Evolutionary conservation across 1,139 yeast genomes (phyloP).

Genomic region (Kurtzmaniella quercitrusa): DNA sequence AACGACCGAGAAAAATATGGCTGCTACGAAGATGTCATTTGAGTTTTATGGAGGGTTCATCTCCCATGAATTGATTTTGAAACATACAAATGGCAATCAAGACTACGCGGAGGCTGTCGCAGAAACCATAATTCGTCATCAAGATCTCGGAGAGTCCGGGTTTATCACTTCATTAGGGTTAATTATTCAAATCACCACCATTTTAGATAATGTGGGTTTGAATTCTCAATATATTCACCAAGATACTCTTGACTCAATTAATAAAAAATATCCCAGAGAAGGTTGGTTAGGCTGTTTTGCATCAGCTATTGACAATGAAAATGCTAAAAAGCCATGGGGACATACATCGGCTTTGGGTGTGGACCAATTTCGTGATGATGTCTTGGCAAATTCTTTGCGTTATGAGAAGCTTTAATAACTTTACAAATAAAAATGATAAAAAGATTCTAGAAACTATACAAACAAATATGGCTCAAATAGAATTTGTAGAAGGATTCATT

Average conservation of each 20-base stretch:
- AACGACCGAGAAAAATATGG: slow-evolving; percentile 33
- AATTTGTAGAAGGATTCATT: too few species aligned
- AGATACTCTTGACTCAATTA: slow-evolving; percentile 27
- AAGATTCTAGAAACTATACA: background rate
- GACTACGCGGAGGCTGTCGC: slow-evolving; percentile 37
- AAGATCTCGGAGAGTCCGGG: slow-evolving; percentile 33
- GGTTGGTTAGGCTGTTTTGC: slow-evolving; percentile 37
- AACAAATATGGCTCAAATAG: background rate
- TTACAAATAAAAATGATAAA: background rate
- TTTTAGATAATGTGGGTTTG: slow-evolving; percentile 35
- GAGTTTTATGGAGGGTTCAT: slow-evolving; percentile 36
- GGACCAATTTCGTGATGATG: slow-evolving; percentile 25
- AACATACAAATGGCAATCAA: slow-evolving; percentile 19
- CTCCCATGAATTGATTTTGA: slow-evolving; percentile 25
- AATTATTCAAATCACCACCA: slow-evolving; percentile 32
- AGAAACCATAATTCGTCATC: slow-evolving; percentile 38
- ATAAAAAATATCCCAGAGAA: slow-evolving; percentile 23
- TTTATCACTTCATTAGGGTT: slow-evolving; percentile 35
- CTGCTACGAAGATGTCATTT: slow-evolving; percentile 33
- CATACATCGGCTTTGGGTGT: slow-evolving; percentile 36
- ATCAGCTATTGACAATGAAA: slow-evolving; percentile 31
- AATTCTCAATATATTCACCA: slow-evolving; percentile 27
- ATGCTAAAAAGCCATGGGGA: slow-evolving; percentile 31
- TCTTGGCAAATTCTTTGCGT: slow-evolving; percentile 23
- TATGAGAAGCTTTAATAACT: slow-evolving; percentile 16